Evolutionary conservation across 345 rosid species (phyloP), one percentile per base, ranked within the genome.

Genomic region (Camelina laxa): DNA sequence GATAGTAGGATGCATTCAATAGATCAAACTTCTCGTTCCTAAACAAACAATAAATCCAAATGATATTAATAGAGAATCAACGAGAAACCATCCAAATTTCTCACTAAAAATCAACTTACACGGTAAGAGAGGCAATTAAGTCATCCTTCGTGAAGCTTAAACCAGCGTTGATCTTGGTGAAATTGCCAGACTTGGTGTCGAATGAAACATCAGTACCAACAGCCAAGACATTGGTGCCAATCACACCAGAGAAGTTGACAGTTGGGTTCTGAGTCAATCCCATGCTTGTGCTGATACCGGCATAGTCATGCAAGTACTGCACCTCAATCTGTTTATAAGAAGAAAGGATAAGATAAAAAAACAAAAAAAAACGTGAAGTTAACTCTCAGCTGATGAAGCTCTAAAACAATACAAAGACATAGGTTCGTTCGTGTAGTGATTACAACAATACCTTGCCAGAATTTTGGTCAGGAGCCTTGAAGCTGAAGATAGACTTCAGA

Each of bases 281-380:
- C 77, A 95, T 74, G 75, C 97, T 92, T 5, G 96, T 71, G 86
- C 87, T 86, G 49, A 92, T 82, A 70, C 92, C 99, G 0, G 90
- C 91, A 45, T 85, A 85, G 44, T 95, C 99, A 80, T 90, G 97
- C 88, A 88, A 78, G 81, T 87, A 95, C 65, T 91, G 99, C 64
- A 95, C 70, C 83, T 95, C 97, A 77, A 88, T 35, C 99, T 95
- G 86, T 78, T 51, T 80, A 24, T 0, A 77, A 58, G 10, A 65
- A 6, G 16, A 38, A 27, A 70, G 5, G n/a, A 55, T 47, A n/a
- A n/a, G n/a, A n/a, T n/a, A n/a, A 27, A 27, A 27, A 5, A 3
- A 24, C 0, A 27, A 27, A 3, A 4, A 38, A 15, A 13, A 57
- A 56, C 6, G 16, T 61, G 0, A 49, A 27, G 38, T n/a, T 5